Evolutionary conservation across 306 rosid genomes (phyloP).

Genomic region (Bauhinia variegata): DNA sequence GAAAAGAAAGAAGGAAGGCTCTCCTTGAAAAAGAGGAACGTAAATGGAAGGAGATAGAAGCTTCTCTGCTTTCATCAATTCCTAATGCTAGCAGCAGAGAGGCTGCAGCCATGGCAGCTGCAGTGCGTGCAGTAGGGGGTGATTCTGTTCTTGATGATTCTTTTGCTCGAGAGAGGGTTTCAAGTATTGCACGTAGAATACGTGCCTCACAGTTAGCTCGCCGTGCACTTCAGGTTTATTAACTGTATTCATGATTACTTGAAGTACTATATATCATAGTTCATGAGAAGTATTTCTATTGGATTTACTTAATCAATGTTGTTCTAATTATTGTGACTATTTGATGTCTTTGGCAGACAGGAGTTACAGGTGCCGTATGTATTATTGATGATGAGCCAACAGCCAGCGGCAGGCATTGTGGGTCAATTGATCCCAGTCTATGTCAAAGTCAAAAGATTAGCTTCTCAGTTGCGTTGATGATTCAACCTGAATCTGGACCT

Average conservation of each 20-base stretch:
- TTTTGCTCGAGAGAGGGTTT: conserved; percentile 97
- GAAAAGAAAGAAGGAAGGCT: conserved; percentile 98
- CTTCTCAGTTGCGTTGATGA: conserved; percentile 85
- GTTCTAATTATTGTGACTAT: conserved; percentile 30
- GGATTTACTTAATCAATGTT: conserved; percentile 12
- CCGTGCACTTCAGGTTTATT: conserved; percentile 87
- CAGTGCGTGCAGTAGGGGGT: conserved; percentile 98
- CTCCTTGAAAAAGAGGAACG: conserved; percentile 98
- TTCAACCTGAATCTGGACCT: conserved; percentile 98
- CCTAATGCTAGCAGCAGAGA: conserved; percentile 98
- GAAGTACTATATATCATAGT: background rate
- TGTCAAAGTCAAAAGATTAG: conserved; percentile 86
- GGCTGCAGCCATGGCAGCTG: conserved; percentile 99
- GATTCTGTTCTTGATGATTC: conserved; percentile 98
- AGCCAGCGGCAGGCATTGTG: conserved; percentile 85
- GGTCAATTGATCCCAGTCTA: conserved; percentile 74
- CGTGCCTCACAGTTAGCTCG: conserved; percentile 89
- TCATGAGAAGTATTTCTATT: background rate
- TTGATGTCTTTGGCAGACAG: conserved; percentile 70
- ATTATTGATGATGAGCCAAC: conserved; percentile 96
- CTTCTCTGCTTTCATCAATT: conserved; percentile 88
- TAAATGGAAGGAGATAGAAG: conserved; percentile 99
- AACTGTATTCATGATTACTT: conserved; percentile 21
- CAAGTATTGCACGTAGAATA: conserved; percentile 94
- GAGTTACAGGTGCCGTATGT: conserved; percentile 84